Evolutionary conservation across 768 basidiomycete species (phyloP).

Genomic region (Cystoderma amianthinum): DNA sequence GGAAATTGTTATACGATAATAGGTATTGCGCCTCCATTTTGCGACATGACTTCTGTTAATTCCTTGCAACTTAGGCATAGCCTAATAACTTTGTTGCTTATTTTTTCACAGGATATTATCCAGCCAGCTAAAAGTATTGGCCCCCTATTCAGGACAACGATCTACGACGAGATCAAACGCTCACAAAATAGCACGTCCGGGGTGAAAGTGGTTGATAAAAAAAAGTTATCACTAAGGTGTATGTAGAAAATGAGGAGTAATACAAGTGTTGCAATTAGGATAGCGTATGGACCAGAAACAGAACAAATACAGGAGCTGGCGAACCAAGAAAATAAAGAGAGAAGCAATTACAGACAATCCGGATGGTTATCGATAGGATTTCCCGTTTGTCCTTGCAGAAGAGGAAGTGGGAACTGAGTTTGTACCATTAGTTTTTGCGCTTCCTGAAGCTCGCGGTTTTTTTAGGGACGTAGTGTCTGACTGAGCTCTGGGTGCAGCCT

Average conservation of each 20-base stretch:
- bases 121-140: too few relatives aligned
- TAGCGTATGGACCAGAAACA: conserved; percentile 12
- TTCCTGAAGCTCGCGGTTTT: conserved; percentile 50
- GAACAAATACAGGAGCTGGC: conserved; percentile 7
- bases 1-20: conserved; percentile 22
- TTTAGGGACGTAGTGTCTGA: conserved; percentile 43
- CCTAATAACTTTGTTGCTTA: too few relatives aligned
- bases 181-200: not conserved
- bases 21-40: too few relatives aligned
- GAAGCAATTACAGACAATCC: conserved; percentile 7
- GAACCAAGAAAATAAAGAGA: conserved; percentile 15
- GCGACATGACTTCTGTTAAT: too few relatives aligned
- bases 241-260: conserved; percentile 4
- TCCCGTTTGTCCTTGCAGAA: conserved; percentile 51
- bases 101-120: too few relatives aligned
- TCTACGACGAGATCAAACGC: too few relatives aligned
- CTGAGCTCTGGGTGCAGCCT: conserved; percentile 56
- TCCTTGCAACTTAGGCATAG: too few relatives aligned
- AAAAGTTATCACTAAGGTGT: conserved; percentile 8
- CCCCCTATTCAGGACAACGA: too few relatives aligned
- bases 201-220: conserved; percentile 8
- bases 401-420: conserved; percentile 33
- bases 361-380: conserved; percentile 45
- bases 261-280: conserved; percentile 19
- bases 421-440: conserved; percentile 46